phyloP scores from a whole-genome alignment of 73 alveolate species.

The Paramecium tetraurelia region DNA sequence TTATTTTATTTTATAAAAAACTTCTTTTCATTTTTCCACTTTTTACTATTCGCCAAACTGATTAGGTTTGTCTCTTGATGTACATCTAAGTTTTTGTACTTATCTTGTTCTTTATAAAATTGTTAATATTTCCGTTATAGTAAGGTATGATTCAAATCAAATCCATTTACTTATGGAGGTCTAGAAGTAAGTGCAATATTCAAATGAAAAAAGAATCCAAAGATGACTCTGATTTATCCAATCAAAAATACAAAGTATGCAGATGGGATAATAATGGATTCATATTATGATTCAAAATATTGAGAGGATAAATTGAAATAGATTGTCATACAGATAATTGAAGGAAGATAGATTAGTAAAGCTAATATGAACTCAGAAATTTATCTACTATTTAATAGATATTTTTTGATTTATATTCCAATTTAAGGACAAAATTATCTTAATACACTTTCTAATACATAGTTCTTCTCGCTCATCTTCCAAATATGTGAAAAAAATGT shows the following conservation, averaged over 20 bases:
- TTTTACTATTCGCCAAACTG: not conserved
- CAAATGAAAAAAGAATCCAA: not conserved
- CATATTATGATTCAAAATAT: not conserved
- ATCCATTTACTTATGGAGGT: conserved; percentile 20
- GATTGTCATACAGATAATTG: not conserved
- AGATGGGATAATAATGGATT: not conserved
- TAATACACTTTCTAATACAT: not conserved
- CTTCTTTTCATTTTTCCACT: not conserved
- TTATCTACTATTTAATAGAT: not conserved
- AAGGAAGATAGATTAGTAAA: not conserved
- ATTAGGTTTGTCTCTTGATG: not conserved
- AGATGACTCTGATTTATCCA: not conserved
- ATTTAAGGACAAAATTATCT: conserved; percentile 27
- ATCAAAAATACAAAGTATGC: not conserved
- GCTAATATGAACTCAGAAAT: not conserved
- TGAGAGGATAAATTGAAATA: not conserved
- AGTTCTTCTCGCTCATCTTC: conserved; percentile 10
- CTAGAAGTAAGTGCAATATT: not conserved
- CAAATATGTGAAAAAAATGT: not conserved
- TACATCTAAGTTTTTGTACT: not conserved
- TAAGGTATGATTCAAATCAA: not conserved
- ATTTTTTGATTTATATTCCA: not conserved
- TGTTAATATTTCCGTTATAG: not conserved
- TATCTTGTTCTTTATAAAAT: not conserved
- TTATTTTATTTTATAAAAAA: not conserved